A percentile compares a stretch with the other conserved stretches of the same genome.
Evolutionary conservation across 306 rosid species (phyloP).

Genomic region (Morella rubra): DNA sequence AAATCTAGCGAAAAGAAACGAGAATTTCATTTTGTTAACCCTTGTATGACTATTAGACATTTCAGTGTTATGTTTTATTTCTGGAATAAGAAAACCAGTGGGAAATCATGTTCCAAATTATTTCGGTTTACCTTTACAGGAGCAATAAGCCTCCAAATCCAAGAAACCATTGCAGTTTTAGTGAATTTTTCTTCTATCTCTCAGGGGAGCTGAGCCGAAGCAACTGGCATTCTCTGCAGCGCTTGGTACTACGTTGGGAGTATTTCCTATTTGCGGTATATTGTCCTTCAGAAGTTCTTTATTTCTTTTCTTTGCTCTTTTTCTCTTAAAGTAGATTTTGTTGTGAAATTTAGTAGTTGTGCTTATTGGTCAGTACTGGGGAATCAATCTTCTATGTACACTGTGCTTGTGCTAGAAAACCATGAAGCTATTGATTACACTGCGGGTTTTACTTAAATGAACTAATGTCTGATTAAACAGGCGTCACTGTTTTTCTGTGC

Average conservation of each 20-base stretch:
- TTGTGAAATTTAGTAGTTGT: neutral
- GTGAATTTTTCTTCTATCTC: conserved; percentile 13
- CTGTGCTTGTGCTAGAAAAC: conserved; percentile 17
- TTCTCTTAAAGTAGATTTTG: neutral
- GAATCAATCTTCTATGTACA: neutral
- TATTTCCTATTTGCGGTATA: conserved; percentile 87
- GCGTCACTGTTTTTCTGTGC: conserved; percentile 77
- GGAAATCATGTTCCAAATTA: neutral
- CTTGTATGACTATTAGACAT: neutral
- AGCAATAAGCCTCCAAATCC: neutral
- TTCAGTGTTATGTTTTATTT: neutral
- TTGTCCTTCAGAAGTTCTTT: neutral
- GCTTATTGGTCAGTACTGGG: neutral
- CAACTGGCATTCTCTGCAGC: conserved; percentile 92
- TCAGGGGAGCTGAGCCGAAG: conserved; percentile 89
- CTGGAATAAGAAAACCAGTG: neutral
- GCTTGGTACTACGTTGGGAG: conserved; percentile 79
- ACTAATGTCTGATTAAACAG: conserved; percentile 41
- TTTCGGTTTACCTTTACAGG: neutral
- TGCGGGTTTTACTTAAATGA: neutral
- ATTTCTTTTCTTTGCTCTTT: neutral
- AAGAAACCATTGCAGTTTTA: neutral
- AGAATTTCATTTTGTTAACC: neutral
- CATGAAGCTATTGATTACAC: conserved; percentile 2
- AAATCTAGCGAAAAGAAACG: too few relatives aligned